Conservation (phyloP, 2,329 filamentous ascomycete genomes). For the Scedosporium dehoogii region DNA sequence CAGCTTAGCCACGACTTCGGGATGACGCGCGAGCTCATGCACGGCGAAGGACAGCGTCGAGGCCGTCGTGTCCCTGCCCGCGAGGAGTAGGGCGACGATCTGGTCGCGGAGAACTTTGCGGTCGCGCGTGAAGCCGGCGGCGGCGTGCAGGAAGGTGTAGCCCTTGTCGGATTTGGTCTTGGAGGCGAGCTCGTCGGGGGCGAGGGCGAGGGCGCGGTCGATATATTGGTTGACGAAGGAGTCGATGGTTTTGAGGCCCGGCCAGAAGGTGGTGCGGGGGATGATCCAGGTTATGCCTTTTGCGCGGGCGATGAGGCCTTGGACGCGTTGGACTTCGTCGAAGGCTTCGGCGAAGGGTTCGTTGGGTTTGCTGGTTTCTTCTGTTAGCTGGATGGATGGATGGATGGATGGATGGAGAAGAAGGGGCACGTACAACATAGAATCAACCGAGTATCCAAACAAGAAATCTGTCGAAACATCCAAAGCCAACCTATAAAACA, state of each 20-base stretch:
- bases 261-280: slow-evolving; percentile 54
- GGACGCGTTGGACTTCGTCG: slow-evolving; percentile 64
- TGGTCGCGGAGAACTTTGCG: slow-evolving; percentile 70
- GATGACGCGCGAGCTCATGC: slow-evolving; percentile 70
- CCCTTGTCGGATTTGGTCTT: slow-evolving; percentile 59
- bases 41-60: slow-evolving; percentile 70
- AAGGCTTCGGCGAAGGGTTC: slow-evolving; percentile 74
- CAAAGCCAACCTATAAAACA: slow-evolving; percentile 78
- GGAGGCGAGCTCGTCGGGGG: slow-evolving; percentile 59
- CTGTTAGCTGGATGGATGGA: not conserved
- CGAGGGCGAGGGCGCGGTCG: slow-evolving; percentile 59
- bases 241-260: slow-evolving; percentile 59
- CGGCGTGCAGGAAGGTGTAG: slow-evolving; percentile 80
- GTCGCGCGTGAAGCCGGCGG: slow-evolving; percentile 70
- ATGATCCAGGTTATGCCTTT: slow-evolving; percentile 54
- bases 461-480: slow-evolving; percentile 84
- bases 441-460: slow-evolving; percentile 5
- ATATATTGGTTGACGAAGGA: slow-evolving; percentile 71
- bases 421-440: slow-evolving; percentile 6
- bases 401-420: not conserved
- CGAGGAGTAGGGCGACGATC: slow-evolving; percentile 70
- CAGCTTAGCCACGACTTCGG: slow-evolving; percentile 56
- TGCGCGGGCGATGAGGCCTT: slow-evolving; percentile 55
- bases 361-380: slow-evolving; percentile 33
- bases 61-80: slow-evolving; percentile 81